Conservation (phyloP, 148 eudicot genomes). For the Dysphania ambrosioides region DNA sequence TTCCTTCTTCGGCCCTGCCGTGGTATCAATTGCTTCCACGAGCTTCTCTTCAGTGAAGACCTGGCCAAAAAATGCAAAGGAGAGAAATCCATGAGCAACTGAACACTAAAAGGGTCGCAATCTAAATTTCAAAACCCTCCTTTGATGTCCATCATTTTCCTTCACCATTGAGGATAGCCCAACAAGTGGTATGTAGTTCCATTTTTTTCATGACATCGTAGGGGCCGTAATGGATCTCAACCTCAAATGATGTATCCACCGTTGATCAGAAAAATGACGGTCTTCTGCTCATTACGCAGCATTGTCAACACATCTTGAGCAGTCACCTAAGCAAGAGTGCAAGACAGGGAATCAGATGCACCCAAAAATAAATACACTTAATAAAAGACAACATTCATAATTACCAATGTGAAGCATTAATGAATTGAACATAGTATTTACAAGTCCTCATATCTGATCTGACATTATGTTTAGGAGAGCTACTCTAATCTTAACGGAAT, state of each 20-base stretch:
- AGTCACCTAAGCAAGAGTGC: conserved; percentile 56
- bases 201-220: conserved; percentile 87
- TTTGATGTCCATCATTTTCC: conserved; percentile 90
- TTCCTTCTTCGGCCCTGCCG: conserved; percentile 58
- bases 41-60: conserved; percentile 66
- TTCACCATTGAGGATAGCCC: conserved; percentile 79
- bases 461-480: too few species aligned
- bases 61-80: conserved; percentile 22
- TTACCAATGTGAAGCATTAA: too few species aligned
- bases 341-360: not conserved
- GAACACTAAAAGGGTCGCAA: too few species aligned
- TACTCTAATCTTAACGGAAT: too few species aligned
- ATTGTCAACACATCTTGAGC: conserved; percentile 83
- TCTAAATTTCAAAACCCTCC: conserved; percentile 31
- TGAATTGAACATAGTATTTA: too few species aligned
- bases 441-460: too few species aligned
- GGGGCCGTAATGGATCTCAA: conserved; percentile 89
- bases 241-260: conserved; percentile 91
- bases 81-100: not conserved
- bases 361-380: not conserved
- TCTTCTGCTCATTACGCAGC: conserved; percentile 63
- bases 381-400: too few species aligned
- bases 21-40: conserved; percentile 54
- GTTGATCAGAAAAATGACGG: conserved; percentile 72
- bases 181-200: conserved; percentile 76